These are phyloP conservation scores for Suillus spraguei DNA, from an alignment of 768 basidiomycete species.

Conservation along the genomic window DNA sequence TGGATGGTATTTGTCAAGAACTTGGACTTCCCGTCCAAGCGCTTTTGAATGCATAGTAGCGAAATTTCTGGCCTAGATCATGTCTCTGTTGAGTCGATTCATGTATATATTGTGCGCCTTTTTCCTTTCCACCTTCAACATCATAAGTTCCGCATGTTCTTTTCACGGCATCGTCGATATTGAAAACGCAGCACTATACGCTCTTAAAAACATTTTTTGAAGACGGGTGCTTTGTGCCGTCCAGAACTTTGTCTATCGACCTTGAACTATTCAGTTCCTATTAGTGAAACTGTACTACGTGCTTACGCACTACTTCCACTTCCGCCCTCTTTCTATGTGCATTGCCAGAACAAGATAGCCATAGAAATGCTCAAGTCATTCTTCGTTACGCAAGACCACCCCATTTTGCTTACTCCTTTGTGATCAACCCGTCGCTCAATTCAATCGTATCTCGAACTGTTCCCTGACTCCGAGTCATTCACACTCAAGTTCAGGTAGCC, in stretches of 20 bases:
- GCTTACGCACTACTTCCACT: background rate
- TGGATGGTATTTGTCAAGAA: conserved; percentile 31
- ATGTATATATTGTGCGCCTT: background rate
- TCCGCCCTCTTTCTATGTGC: background rate
- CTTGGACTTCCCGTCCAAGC: conserved; percentile 32
- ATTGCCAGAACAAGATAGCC: background rate
- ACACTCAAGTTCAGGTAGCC: conserved; percentile 49
- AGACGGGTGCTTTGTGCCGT: background rate
- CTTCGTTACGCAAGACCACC: conserved; percentile 84
- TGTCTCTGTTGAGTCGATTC: background rate
- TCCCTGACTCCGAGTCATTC: conserved; percentile 60
- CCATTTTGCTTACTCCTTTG: conserved; percentile 69
- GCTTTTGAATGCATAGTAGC: conserved; percentile 15
- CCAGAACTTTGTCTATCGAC: background rate
- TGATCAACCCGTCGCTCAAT: conserved; percentile 73
- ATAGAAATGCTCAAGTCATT: conserved; percentile 83
- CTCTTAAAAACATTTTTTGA: background rate
- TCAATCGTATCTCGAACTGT: conserved; percentile 61
- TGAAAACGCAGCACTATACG: conserved; percentile 42
- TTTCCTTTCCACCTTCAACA: background rate
- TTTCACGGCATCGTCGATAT: conserved; percentile 74
- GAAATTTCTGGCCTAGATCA: background rate
- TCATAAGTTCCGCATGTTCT: background rate
- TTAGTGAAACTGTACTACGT: background rate
- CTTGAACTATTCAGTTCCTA: background rate